Percentiles rank a stretch among this genome's conserved stretches.
Conservation (phyloP, 2,329 filamentous ascomycete species). For the Diplocarpon mali region DNA sequence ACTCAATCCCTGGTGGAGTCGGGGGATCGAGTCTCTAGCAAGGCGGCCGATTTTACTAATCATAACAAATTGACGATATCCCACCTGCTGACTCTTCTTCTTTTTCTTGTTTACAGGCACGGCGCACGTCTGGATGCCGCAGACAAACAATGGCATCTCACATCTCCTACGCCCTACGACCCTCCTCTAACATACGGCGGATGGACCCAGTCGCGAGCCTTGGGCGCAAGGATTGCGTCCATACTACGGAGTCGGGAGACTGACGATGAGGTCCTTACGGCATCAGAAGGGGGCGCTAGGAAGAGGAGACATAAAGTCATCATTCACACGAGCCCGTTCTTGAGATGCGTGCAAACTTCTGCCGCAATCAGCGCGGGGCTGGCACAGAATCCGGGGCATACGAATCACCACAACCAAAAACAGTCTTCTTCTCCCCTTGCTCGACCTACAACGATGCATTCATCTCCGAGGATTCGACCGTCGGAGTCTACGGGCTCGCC, state of each 20-base stretch:
- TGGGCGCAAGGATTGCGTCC: slow-evolving; percentile 74
- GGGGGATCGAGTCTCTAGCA: background rate
- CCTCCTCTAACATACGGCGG: slow-evolving; percentile 90
- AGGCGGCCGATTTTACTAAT: background rate
- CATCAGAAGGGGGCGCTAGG: slow-evolving; percentile 25
- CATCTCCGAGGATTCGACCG: slow-evolving; percentile 24
- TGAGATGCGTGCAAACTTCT: slow-evolving; percentile 86
- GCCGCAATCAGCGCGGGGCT: slow-evolving; percentile 81
- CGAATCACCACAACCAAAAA: slow-evolving; percentile 19
- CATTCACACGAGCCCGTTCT: slow-evolving; percentile 86
- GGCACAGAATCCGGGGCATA: slow-evolving; percentile 43
- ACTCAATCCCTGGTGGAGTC: background rate
- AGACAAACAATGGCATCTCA: slow-evolving; percentile 90
- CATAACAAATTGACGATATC: background rate
- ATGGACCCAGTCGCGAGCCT: slow-evolving; percentile 74
- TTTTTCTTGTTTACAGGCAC: slow-evolving; percentile 49
- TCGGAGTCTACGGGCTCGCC: slow-evolving; percentile 20
- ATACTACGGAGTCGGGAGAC: slow-evolving; percentile 47
- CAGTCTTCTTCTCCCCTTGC: slow-evolving; percentile 18
- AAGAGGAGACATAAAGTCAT: slow-evolving; percentile 64
- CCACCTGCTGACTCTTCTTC: background rate
- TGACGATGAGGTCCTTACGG: slow-evolving; percentile 21
- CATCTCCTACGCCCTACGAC: slow-evolving; percentile 89
- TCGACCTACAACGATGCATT: slow-evolving; percentile 18
- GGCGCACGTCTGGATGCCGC: slow-evolving; percentile 89